These are phyloP conservation scores for Dovyalis caffra DNA, from an alignment of 345 rosid species.

Conservation along the genomic window DNA sequence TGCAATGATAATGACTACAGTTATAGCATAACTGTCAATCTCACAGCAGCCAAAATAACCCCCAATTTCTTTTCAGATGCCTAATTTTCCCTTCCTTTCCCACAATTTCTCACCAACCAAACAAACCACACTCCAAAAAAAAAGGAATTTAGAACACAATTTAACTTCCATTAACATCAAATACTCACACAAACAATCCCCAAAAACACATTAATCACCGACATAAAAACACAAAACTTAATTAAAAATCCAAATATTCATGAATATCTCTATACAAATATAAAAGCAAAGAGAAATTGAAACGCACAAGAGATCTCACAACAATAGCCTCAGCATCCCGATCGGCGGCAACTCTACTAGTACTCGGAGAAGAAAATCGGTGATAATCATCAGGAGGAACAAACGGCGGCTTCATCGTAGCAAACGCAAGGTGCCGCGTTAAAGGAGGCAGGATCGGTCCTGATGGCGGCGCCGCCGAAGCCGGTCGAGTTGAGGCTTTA, in stretches of 20 bases:
- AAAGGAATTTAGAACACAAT: not conserved
- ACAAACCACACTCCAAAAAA: not conserved
- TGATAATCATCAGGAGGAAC: slow-evolving; percentile 63
- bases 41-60: not conserved
- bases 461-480: slow-evolving; percentile 18
- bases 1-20: not conserved
- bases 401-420: slow-evolving; percentile 74
- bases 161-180: not conserved
- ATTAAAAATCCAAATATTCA: not conserved
- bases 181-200: not conserved
- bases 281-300: not conserved
- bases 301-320: slow-evolving; percentile 80
- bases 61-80: not conserved
- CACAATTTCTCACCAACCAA: slow-evolving; percentile 6
- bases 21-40: not conserved
- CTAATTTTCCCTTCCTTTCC: not conserved
- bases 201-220: slow-evolving; percentile 2
- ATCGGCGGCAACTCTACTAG: slow-evolving; percentile 34
- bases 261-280: not conserved
- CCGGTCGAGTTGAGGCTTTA: slow-evolving; percentile 42
- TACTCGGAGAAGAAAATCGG: slow-evolving; percentile 46
- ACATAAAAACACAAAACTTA: slow-evolving; percentile 8
- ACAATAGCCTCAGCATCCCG: slow-evolving; percentile 59
- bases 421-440: slow-evolving; percentile 70
- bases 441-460: slow-evolving; percentile 65